A percentile compares a stretch with the other conserved stretches of the same genome.
Conservation (phyloP, 2,329 filamentous ascomycete species). For the Claviceps quebecensis region DNA sequence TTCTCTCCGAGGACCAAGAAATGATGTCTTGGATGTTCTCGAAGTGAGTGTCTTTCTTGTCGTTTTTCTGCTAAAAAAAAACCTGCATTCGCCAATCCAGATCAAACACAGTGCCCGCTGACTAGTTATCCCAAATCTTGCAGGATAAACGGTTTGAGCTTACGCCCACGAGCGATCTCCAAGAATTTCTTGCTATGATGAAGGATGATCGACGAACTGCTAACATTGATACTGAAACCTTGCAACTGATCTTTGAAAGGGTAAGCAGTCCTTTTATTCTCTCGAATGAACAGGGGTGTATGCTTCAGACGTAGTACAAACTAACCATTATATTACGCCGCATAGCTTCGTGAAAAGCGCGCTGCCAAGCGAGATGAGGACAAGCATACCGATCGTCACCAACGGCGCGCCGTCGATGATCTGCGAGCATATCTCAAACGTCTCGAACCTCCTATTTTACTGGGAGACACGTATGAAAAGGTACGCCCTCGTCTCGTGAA, state of each 20-base stretch:
- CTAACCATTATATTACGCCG: background rate
- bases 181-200: slow-evolving; percentile 75
- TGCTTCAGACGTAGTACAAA: background rate
- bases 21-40: slow-evolving; percentile 75
- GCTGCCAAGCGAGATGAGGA: slow-evolving; percentile 73
- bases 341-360: slow-evolving; percentile 69
- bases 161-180: slow-evolving; percentile 69
- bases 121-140: slow-evolving; percentile 3
- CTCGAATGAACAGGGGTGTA: too few species aligned
- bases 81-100: background rate
- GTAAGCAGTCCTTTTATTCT: slow-evolving; percentile 26
- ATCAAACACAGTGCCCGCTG: background rate
- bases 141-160: slow-evolving; percentile 89
- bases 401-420: slow-evolving; percentile 71
- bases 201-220: slow-evolving; percentile 77
- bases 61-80: background rate
- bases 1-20: slow-evolving; percentile 64
- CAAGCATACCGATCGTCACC: slow-evolving; percentile 69
- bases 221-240: slow-evolving; percentile 67
- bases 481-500: slow-evolving; percentile 68
- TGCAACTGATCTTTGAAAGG: slow-evolving; percentile 73
- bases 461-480: slow-evolving; percentile 78
- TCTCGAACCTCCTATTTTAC: slow-evolving; percentile 66
- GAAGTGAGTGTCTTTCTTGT: slow-evolving; percentile 46
- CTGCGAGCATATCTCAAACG: slow-evolving; percentile 80